Percentiles rank a stretch among this genome's conserved stretches.
phyloP scores from a whole-genome alignment of 2,329 filamentous ascomycete genomes.

The Aspergillus sp. region DNA sequence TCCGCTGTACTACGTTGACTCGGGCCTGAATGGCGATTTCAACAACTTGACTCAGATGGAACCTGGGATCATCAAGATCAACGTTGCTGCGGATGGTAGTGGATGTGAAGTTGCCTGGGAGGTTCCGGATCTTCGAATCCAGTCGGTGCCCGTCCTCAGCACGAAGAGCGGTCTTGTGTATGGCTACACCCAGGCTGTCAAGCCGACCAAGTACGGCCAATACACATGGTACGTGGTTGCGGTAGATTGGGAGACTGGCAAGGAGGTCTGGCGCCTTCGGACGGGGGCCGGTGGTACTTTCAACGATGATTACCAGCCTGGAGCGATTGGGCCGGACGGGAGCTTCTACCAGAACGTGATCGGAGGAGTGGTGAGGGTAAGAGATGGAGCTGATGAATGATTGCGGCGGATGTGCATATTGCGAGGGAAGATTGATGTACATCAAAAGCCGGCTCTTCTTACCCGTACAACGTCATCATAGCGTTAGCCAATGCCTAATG shows the following conservation, averaged over 20 bases:
- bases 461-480: neutral
- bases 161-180: conserved; percentile 1
- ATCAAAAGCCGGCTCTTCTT: too few species aligned
- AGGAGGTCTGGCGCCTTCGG: conserved; percentile 3
- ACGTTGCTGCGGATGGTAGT: neutral
- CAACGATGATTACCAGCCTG: conserved; percentile 2
- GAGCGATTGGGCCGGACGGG: neutral
- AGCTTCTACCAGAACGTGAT: neutral
- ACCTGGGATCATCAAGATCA: neutral
- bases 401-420: neutral
- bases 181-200: conserved; percentile 1
- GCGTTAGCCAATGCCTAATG: too few species aligned
- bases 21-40: conserved; percentile 1
- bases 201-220: neutral
- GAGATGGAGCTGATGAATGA: neutral
- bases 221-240: neutral
- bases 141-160: neutral
- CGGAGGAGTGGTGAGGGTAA: neutral
- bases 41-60: conserved; percentile 5
- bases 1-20: neutral
- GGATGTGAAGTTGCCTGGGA: conserved; percentile 1
- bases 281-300: conserved; percentile 1
- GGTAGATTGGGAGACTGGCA: neutral
- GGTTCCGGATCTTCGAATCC: conserved; percentile 1
- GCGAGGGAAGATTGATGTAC: neutral